These are phyloP conservation scores for Nepenthes mirabilis DNA, from an alignment of 148 eudicot species.

Conservation along the genomic window DNA sequence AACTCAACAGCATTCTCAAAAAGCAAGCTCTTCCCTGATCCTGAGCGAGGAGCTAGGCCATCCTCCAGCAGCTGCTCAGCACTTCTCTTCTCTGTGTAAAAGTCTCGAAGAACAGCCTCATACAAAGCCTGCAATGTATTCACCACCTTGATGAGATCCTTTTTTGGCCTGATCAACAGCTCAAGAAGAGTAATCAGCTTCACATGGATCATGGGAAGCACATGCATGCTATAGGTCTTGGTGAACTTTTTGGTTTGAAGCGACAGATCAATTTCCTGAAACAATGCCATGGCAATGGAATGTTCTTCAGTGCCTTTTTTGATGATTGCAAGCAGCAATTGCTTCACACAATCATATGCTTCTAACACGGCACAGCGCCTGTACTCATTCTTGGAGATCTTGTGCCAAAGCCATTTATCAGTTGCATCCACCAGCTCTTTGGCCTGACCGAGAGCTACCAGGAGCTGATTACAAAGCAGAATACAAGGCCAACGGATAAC, in stretches of 20 bases:
- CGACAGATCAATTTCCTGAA: slow-evolving; percentile 74
- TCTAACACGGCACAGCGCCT: slow-evolving; percentile 82
- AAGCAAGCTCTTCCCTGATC: slow-evolving; percentile 34
- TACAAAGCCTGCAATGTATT: slow-evolving; percentile 76
- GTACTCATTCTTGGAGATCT: slow-evolving; percentile 73
- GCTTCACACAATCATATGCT: slow-evolving; percentile 63
- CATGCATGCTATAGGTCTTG: slow-evolving; percentile 55
- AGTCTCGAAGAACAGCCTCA: slow-evolving; percentile 62
- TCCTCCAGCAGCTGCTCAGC: slow-evolving; percentile 56
- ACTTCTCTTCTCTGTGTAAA: slow-evolving; percentile 44
- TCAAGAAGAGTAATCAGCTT: slow-evolving; percentile 47
- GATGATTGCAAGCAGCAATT: slow-evolving; percentile 52
- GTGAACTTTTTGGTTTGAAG: slow-evolving; percentile 63
- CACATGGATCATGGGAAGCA: slow-evolving; percentile 56
- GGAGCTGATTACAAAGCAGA: slow-evolving; percentile 79
- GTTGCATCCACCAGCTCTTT: slow-evolving; percentile 87
- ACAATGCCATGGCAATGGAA: slow-evolving; percentile 49
- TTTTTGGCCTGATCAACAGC: slow-evolving; percentile 32
- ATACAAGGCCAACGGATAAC: slow-evolving; percentile 93
- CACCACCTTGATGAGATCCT: slow-evolving; percentile 58
- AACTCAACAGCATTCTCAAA: slow-evolving; percentile 72
- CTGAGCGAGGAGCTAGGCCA: slow-evolving; percentile 59
- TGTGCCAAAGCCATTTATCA: slow-evolving; percentile 85
- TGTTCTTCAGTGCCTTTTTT: slow-evolving; percentile 53
- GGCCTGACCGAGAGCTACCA: slow-evolving; percentile 82